Base-by-base conservation (phyloP, 768 basidiomycete species). In the Strobilomyces confusus region DNA sequence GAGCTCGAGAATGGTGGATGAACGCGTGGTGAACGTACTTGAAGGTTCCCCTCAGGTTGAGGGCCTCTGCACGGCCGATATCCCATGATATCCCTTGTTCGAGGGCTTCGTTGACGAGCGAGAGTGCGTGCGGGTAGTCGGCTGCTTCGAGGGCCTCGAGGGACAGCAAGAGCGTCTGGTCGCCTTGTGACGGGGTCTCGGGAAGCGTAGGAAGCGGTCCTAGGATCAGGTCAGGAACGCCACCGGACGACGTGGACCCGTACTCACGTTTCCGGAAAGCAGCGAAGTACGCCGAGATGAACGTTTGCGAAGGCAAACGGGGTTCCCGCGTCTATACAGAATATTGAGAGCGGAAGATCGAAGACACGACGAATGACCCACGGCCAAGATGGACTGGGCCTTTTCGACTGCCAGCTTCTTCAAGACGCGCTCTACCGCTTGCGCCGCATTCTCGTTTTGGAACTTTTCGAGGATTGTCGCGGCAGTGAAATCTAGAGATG, bases 1-100 rank as follows among this genome's bases (percentile, higher is more conserved):
- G 22, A 49, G 17, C 25, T 36, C 2, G 1, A 33, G 1, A 36
- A 38, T 4, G 9, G 11, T 26, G 17, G 2, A 40, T 25, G 6
- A 1, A 19, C 17, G 43, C 2, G 33, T n/a, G 38, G 49, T 37
- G 2, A 17, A 75, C 85, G 37, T 59, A 92, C 89, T 92, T 91
- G 86, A 95, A 99, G 1, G 95, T 98, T 47, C 94, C 97, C 47
- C 95, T 81, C 52, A 98, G 75, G 74, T 97, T 98, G 60, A 91
- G 74, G 0, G 94, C 95, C 65, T 94, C 90, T 0, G 94, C 93
- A 57, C 86, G 83, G 54, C 84, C 87, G 30, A 67, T 72, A 44
- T 85, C 77, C 73, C 80, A 84, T 40, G 89, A 89, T 59, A 97
- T 79, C 19, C 88, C 92, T 65, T 98, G 93, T 26, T 85, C 86